Conservation (phyloP, 148 eudicot genomes). For the Persicaria maculosa region DNA sequence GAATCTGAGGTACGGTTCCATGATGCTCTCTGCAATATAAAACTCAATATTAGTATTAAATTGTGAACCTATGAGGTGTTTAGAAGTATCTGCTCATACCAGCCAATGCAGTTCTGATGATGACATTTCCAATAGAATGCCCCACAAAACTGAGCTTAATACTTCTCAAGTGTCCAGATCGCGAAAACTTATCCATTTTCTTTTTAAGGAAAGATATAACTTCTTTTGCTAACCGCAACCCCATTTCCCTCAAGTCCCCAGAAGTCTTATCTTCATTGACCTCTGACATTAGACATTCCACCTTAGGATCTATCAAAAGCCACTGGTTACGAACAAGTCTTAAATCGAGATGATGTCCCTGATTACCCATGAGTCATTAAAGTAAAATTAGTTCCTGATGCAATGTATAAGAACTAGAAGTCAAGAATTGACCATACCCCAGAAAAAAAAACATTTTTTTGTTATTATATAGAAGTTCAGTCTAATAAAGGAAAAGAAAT, state of each 20-base stretch:
- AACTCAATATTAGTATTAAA: conserved; percentile 28
- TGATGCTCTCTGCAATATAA: conserved; percentile 62
- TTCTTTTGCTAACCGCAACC: conserved; percentile 81
- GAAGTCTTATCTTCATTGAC: conserved; percentile 95
- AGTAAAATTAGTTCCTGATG: neutral
- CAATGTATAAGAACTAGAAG: neutral
- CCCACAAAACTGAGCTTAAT: conserved; percentile 97
- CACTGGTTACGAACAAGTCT: conserved; percentile 97
- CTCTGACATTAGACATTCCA: conserved; percentile 93
- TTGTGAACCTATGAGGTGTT: neutral
- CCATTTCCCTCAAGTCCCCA: conserved; percentile 98
- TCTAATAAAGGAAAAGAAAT: neutral
- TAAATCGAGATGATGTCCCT: conserved; percentile 98
- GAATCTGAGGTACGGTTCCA: conserved; percentile 89
- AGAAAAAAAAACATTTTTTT: neutral
- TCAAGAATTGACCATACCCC: conserved; percentile 2
- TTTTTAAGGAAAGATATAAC: conserved; percentile 69
- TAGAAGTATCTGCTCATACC: conserved; percentile 33
- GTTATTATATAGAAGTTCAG: neutral
- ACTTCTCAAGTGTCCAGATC: conserved; percentile 61
- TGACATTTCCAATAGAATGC: conserved; percentile 97
- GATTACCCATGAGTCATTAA: conserved; percentile 12
- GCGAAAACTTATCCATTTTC: conserved; percentile 87
- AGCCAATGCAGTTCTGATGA: conserved; percentile 84
- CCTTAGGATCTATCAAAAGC: conserved; percentile 92